Conservation (phyloP, 768 basidiomycete species). For the Mycena indigotica region DNA sequence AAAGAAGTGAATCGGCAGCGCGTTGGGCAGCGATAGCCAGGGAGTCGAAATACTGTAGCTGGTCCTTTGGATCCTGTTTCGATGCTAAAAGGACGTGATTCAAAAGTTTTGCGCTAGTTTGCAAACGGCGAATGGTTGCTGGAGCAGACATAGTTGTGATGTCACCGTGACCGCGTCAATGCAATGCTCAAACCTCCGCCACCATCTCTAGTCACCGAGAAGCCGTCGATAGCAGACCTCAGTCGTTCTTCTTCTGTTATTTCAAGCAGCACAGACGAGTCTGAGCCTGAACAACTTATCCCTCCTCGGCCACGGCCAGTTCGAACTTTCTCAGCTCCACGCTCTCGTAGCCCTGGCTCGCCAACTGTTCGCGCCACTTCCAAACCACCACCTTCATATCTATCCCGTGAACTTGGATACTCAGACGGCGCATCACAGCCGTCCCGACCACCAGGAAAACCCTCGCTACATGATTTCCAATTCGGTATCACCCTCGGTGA, state of each 20-base stretch:
- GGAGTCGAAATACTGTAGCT: slow-evolving; percentile 24
- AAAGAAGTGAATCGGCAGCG: slow-evolving; percentile 42
- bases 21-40: slow-evolving; percentile 43
- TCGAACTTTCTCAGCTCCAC: slow-evolving; percentile 68
- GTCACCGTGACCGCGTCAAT: not conserved
- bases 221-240: slow-evolving; percentile 54
- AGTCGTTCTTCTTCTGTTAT: slow-evolving; percentile 80
- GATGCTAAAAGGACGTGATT: not conserved
- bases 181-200: not conserved
- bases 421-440: slow-evolving; percentile 26
- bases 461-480: slow-evolving; percentile 64
- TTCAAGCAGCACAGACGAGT: slow-evolving; percentile 55
- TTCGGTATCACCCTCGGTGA: slow-evolving; percentile 77
- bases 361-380: slow-evolving; percentile 36
- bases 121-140: not conserved
- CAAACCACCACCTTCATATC: slow-evolving; percentile 53
- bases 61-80: not conserved
- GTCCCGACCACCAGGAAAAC: slow-evolving; percentile 40
- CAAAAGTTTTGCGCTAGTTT: not conserved
- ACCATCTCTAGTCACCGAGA: no score
- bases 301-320: slow-evolving; percentile 56
- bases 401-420: slow-evolving; percentile 57
- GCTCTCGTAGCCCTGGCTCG: slow-evolving; percentile 54
- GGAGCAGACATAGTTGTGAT: slow-evolving; percentile 1
- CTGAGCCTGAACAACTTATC: slow-evolving; percentile 40